These are phyloP conservation scores for Sugiyamaella valdiviana DNA, from an alignment of 805 yeast genomes.

Conservation along the genomic window DNA sequence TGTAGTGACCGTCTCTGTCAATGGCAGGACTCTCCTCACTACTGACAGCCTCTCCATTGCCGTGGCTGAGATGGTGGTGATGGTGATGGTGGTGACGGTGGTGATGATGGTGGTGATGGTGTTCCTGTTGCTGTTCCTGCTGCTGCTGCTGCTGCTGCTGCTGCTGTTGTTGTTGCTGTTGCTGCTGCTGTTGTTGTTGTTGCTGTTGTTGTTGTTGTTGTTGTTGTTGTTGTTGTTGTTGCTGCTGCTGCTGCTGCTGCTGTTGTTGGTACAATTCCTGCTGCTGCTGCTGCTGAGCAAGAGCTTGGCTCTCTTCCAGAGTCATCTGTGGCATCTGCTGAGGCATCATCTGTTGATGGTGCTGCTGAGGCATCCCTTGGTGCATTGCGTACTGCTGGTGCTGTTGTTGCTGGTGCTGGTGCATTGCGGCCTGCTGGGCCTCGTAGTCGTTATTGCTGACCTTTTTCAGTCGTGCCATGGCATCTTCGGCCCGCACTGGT, in stretches of 20 bases:
- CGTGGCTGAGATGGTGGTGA: conserved; percentile 21
- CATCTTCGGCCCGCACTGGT: conserved; percentile 33
- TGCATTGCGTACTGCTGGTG: conserved; percentile 4
- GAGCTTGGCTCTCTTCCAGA: neutral
- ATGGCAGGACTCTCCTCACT: conserved; percentile 1
- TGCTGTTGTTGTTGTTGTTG: conserved; percentile 27
- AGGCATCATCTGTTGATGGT: conserved; percentile 9
- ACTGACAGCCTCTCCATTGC: neutral
- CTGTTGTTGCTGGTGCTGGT: conserved; percentile 14
- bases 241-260: neutral
- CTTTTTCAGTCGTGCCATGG: conserved; percentile 31
- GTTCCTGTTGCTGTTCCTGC: conserved; percentile 19
- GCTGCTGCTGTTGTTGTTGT: conserved; percentile 21
- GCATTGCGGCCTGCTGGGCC: neutral
- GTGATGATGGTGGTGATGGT: conserved; percentile 27
- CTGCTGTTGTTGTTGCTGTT: conserved; percentile 19
- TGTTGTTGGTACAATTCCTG: conserved; percentile 26
- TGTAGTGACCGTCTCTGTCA: neutral
- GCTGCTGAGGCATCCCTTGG: conserved; percentile 2
- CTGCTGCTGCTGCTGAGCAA: neutral
- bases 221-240: conserved; percentile 1
- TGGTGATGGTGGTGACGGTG: conserved; percentile 21
- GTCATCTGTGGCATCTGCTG: neutral
- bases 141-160: neutral
- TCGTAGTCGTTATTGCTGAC: conserved; percentile 3